These are phyloP conservation scores for Moniliella sp. DNA, from an alignment of 1,284 basidiomycete species.

Conservation along the genomic window DNA sequence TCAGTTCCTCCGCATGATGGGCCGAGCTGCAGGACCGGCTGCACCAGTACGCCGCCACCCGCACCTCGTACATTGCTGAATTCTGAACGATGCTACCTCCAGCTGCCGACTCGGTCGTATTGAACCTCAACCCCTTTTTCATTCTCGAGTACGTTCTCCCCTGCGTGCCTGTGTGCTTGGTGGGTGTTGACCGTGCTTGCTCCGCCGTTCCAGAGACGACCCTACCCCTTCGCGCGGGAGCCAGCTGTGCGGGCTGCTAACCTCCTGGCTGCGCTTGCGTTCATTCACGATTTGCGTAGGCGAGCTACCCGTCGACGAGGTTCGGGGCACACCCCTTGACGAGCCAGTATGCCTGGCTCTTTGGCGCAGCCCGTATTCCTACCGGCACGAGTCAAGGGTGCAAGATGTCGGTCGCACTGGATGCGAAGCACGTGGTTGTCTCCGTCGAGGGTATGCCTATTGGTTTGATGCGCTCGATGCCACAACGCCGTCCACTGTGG, in stretches of 20 bases:
- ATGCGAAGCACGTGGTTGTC: conserved; percentile 65
- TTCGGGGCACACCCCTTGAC: conserved; percentile 61
- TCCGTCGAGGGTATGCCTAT: conserved; percentile 68
- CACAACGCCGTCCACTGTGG: conserved; percentile 59
- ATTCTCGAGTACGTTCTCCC: no score
- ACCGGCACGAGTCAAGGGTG: conserved; percentile 70
- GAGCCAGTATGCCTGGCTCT: conserved; percentile 73
- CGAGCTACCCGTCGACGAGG: conserved; percentile 56
- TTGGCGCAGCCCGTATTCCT: conserved; percentile 75
- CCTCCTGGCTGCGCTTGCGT: conserved; percentile 65
- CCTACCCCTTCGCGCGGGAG: conserved; percentile 67
- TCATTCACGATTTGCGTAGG: conserved; percentile 83
- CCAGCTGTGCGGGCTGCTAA: conserved; percentile 72
- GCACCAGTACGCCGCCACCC: conserved; percentile 49
- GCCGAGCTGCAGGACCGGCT: conserved; percentile 56
- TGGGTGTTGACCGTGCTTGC: no score
- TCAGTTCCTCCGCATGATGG: conserved; percentile 59
- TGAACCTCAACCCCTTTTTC: conserved; percentile 85
- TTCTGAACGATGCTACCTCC: conserved; percentile 89
- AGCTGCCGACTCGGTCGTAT: conserved; percentile 74
- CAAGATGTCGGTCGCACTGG: conserved; percentile 54
- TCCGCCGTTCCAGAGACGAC: conserved; percentile 39
- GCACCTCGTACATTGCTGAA: conserved; percentile 71
- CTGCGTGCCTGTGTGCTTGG: no score
- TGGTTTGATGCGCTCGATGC: conserved; percentile 71